These are phyloP conservation scores for Xylaria sp. DNA, from an alignment of 2,329 filamentous ascomycete species.

Conservation along the genomic window DNA sequence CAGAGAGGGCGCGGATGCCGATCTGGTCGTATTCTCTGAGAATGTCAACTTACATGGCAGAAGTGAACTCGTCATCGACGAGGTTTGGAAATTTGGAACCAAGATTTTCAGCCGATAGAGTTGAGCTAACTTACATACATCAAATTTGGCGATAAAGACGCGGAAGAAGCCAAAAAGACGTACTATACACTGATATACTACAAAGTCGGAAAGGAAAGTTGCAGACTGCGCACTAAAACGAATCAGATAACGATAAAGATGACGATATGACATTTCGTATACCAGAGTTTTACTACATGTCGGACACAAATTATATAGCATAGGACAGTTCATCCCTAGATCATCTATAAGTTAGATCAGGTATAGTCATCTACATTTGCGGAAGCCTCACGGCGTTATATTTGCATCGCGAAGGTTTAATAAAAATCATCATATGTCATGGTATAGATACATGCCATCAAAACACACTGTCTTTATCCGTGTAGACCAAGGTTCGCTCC, in stretches of 20 bases:
- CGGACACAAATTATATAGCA: constrained; percentile 17
- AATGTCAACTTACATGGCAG: constrained; percentile 54
- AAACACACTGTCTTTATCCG: constrained; percentile 1
- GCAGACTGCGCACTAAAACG: constrained; percentile 14
- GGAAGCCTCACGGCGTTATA: constrained; percentile 18
- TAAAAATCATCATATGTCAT: constrained; percentile 2
- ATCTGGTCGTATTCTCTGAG: constrained; percentile 75
- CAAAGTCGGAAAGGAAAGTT: background rate
- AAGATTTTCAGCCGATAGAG: constrained; percentile 55
- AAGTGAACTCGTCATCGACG: constrained; percentile 70
- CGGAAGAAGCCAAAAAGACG: background rate
- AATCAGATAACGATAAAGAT: constrained; percentile 13
- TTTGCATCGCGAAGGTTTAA: constrained; percentile 10
- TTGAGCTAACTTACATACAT: constrained; percentile 22
- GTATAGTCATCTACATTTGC: constrained; percentile 24
- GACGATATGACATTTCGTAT: constrained; percentile 20
- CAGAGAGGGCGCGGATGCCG: constrained; percentile 71
- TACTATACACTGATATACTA: constrained; percentile 26
- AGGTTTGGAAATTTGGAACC: constrained; percentile 82
- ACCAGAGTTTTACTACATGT: constrained; percentile 11
- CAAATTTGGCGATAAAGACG: background rate
- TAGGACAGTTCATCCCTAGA: constrained; percentile 1
- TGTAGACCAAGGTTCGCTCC: background rate
- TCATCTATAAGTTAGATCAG: constrained; percentile 17
- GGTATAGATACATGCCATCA: constrained; percentile 15